Percentiles rank a stretch among this genome's conserved stretches.
phyloP scores from a whole-genome alignment of 2,329 filamentous ascomycete genomes.

The Tolypocladium ophioglossoides region DNA sequence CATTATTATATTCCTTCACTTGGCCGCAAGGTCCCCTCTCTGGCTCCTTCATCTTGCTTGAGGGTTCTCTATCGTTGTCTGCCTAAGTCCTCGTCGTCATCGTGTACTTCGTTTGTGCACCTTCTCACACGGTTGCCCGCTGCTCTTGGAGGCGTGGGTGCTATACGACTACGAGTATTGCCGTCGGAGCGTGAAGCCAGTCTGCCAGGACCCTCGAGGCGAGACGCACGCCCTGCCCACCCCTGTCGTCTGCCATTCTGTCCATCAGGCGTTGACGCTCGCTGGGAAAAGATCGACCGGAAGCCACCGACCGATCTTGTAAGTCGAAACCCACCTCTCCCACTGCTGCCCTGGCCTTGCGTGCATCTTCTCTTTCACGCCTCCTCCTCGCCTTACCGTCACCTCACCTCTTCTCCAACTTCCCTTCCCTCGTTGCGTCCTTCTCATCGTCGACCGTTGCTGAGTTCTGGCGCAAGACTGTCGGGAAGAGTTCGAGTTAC shows the following conservation, averaged over 20 bases:
- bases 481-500: not conserved
- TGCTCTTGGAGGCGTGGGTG: not conserved
- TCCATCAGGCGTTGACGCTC: not conserved
- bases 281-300: conserved; percentile 7
- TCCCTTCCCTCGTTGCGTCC: not conserved
- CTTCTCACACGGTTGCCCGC: not conserved
- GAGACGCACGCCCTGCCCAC: not conserved
- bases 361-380: not conserved
- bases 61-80: not conserved
- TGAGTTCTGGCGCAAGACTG: not conserved
- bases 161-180: not conserved
- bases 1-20: not conserved
- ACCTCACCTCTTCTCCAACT: not conserved
- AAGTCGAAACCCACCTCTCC: not conserved
- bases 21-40: not conserved
- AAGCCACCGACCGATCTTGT: conserved; percentile 6
- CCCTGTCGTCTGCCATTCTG: not conserved
- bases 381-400: not conserved
- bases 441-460: not conserved
- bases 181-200: not conserved
- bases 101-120: not conserved
- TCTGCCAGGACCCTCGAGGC: not conserved
- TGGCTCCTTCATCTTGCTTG: not conserved
- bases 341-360: not conserved
- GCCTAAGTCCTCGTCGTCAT: not conserved